Conservation (phyloP, 768 basidiomycete species). For the Collybia mongolica region DNA sequence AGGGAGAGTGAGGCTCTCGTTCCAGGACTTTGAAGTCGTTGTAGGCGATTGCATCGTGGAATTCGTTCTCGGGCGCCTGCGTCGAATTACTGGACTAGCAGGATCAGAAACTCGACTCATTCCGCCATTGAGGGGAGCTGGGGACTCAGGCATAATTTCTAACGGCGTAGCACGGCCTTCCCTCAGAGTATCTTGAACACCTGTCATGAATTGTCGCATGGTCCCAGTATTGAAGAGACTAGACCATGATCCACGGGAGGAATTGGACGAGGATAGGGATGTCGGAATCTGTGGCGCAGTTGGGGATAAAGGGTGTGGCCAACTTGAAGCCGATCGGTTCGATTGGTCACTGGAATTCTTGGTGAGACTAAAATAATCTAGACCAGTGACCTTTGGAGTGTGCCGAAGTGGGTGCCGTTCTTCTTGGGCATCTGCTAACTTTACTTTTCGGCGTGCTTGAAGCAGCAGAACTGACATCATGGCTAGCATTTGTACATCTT, state of each 20-base stretch:
- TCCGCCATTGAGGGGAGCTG: neutral
- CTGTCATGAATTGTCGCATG: slow-evolving; percentile 68
- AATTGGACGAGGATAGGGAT: slow-evolving; percentile 50
- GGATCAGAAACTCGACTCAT: neutral
- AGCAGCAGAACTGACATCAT: slow-evolving; percentile 73
- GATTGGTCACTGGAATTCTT: slow-evolving; percentile 33
- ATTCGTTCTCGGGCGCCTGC: slow-evolving; percentile 26
- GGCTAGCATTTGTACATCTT: slow-evolving; percentile 80
- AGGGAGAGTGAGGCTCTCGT: slow-evolving; percentile 37
- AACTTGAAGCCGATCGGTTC: slow-evolving; percentile 37
- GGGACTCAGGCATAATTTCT: slow-evolving; percentile 34
- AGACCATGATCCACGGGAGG: slow-evolving; percentile 81
- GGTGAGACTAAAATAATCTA: slow-evolving; percentile 62
- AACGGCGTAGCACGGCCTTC: slow-evolving; percentile 44
- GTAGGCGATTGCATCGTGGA: slow-evolving; percentile 19
- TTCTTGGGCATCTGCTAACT: too few species aligned
- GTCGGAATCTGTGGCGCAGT: slow-evolving; percentile 34
- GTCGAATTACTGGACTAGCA: slow-evolving; percentile 12
- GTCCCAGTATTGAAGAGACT: slow-evolving; percentile 68
- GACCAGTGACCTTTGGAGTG: slow-evolving; percentile 19
- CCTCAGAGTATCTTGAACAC: slow-evolving; percentile 52
- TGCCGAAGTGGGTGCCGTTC: neutral
- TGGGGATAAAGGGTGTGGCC: slow-evolving; percentile 51
- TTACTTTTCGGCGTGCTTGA: slow-evolving; percentile 32
- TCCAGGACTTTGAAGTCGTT: slow-evolving; percentile 55